A percentile compares a stretch with the other conserved stretches of the same genome.
phyloP scores from a whole-genome alignment of 1,284 basidiomycete genomes.

The Porogramme epimiltina region DNA sequence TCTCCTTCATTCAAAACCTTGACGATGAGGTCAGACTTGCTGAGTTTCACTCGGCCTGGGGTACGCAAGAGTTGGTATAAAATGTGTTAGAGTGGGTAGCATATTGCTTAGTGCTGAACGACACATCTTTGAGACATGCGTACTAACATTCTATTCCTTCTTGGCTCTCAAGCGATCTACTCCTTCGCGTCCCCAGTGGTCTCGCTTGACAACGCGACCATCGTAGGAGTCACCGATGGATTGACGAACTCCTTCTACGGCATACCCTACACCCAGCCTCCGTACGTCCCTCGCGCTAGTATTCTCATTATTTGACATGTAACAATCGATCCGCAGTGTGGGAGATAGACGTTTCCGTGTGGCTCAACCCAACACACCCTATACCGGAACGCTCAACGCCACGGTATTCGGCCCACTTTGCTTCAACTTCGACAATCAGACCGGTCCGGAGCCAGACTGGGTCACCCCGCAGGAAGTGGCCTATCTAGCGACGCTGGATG shows the following conservation, averaged over 20 bases:
- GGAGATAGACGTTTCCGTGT: constrained; percentile 41
- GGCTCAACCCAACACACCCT: constrained; percentile 41
- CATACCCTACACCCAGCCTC: not conserved
- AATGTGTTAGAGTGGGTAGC: too few species aligned
- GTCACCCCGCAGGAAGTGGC: constrained; percentile 6
- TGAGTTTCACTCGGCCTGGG: too few species aligned
- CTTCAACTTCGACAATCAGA: constrained; percentile 22
- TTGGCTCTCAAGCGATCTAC: too few species aligned
- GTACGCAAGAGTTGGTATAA: too few species aligned
- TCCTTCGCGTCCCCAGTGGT: not conserved
- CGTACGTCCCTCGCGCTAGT: not conserved
- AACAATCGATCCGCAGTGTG: too few species aligned
- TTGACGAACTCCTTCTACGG: not conserved
- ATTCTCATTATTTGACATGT: not conserved
- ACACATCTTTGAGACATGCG: too few species aligned
- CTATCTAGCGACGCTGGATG: constrained; percentile 26
- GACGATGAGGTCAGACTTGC: too few species aligned
- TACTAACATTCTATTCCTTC: too few species aligned
- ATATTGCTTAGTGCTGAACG: too few species aligned
- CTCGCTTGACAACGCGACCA: not conserved
- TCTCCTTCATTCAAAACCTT: too few species aligned
- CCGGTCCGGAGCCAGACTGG: not conserved
- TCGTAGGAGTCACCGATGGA: not conserved
- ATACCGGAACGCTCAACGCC: constrained; percentile 40
- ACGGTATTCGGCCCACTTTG: constrained; percentile 47